These are phyloP conservation scores for Lolium multiflorum DNA, from an alignment of 176 grass and related monocot species.

Conservation along the genomic window DNA sequence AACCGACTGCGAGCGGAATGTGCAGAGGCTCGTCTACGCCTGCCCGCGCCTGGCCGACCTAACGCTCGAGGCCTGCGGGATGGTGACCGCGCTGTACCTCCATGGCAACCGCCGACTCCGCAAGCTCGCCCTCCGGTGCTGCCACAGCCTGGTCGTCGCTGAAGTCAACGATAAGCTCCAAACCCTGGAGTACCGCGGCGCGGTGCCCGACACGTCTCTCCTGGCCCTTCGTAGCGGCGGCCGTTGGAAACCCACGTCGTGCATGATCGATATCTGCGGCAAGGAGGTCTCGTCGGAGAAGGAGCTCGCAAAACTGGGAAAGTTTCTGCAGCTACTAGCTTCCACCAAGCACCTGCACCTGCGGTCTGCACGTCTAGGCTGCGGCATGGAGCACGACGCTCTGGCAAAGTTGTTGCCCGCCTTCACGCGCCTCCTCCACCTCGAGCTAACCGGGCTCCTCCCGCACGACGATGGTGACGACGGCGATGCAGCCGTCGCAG, in stretches of 20 bases:
- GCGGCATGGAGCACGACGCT: not conserved
- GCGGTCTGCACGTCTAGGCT: not conserved
- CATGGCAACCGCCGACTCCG: not conserved
- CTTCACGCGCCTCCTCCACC: not conserved
- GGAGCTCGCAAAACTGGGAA: not conserved
- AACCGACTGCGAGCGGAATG: not conserved
- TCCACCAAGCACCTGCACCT: not conserved
- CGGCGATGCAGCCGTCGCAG: not conserved
- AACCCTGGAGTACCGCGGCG: constrained; percentile 1
- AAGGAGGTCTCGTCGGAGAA: not conserved
- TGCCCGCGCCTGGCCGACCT: constrained; percentile 36
- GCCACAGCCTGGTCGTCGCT: not conserved
- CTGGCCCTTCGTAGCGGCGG: not conserved
- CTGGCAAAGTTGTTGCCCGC: not conserved
- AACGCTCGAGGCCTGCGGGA: not conserved
- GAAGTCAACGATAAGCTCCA: not conserved
- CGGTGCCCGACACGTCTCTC: not conserved
- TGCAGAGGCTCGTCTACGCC: constrained; percentile 10
- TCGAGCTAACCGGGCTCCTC: not conserved
- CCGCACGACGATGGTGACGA: not conserved
- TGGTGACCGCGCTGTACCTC: not conserved
- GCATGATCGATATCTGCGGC: constrained; percentile 19
- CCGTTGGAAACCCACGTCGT: not conserved
- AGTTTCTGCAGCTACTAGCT: not conserved
- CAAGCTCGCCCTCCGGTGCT: constrained; percentile 27